Conservation (phyloP, 371 early-diverging fungal genomes). For the Blakeslea trispora region DNA sequence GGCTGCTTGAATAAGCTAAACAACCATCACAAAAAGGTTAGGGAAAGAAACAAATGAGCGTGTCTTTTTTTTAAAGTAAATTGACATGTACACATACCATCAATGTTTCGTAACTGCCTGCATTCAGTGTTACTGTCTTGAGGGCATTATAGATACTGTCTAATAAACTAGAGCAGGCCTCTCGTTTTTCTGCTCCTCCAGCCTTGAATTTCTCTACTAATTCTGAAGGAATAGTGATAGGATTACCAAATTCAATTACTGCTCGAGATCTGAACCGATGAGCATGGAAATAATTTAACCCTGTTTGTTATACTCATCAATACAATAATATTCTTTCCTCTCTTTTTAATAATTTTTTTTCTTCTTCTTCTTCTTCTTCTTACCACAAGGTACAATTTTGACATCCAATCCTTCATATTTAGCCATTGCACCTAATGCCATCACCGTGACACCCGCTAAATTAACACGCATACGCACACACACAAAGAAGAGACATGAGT, state of each 20-base stretch:
- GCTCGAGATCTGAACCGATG: slow-evolving; percentile 94
- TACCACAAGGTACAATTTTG: slow-evolving; percentile 88
- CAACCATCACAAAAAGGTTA: not conserved
- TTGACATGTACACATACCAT: slow-evolving; percentile 73
- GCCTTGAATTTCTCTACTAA: slow-evolving; percentile 75
- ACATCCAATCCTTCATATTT: slow-evolving; percentile 80
- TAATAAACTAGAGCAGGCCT: slow-evolving; percentile 76
- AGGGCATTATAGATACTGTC: slow-evolving; percentile 73
- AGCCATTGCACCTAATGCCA: slow-evolving; percentile 92
- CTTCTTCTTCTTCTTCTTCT: not conserved
- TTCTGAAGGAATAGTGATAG: slow-evolving; percentile 73
- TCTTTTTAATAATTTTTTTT: not conserved
- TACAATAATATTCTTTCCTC: not conserved
- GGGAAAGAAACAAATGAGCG: not conserved
- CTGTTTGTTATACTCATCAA: not conserved
- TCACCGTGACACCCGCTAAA: slow-evolving; percentile 77
- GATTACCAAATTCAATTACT: slow-evolving; percentile 92
- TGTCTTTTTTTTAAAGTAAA: not conserved
- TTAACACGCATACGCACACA: not conserved
- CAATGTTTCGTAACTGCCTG: slow-evolving; percentile 89
- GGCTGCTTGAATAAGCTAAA: slow-evolving; percentile 85
- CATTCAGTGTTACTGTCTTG: slow-evolving; percentile 85
- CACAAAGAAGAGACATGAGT: too few relatives aligned
- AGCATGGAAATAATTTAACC: slow-evolving; percentile 92
- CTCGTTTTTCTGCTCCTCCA: slow-evolving; percentile 82